These are phyloP conservation scores for Fusarium sp. DNA, from an alignment of 2,329 filamentous ascomycete genomes.

Conservation along the genomic window DNA sequence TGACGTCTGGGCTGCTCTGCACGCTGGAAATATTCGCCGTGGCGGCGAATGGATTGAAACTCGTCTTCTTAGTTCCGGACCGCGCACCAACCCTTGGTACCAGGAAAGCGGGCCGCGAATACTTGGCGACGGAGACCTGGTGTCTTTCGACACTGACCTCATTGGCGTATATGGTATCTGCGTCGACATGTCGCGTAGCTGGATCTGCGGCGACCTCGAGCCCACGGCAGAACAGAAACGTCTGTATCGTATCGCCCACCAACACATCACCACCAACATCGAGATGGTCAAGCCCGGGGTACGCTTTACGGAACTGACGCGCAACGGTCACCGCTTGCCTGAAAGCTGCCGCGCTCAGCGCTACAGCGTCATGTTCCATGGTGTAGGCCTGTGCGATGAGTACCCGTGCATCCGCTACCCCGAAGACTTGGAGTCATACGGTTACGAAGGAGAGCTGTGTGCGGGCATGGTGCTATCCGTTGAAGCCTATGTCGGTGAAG, in stretches of 20 bases:
- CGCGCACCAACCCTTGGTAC: slow-evolving; percentile 4
- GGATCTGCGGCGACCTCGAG: neutral
- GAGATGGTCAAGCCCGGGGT: neutral
- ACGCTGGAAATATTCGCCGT: neutral
- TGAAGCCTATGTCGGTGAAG: slow-evolving; percentile 1
- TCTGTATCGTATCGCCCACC: neutral
- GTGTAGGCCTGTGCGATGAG: slow-evolving; percentile 1
- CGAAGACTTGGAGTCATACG: neutral
- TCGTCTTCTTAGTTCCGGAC: neutral
- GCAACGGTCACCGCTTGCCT: neutral
- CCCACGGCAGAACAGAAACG: slow-evolving; percentile 4
- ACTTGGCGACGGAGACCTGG: neutral
- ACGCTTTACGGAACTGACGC: neutral
- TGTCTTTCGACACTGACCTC: slow-evolving; percentile 6
- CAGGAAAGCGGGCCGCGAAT: neutral
- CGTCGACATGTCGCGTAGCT: slow-evolving; percentile 1
- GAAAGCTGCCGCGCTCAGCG: neutral
- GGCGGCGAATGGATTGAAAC: slow-evolving; percentile 4
- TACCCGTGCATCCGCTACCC: neutral
- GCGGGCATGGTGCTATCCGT: neutral
- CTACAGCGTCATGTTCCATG: neutral
- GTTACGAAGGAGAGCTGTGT: neutral
- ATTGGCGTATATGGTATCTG: slow-evolving; percentile 3
- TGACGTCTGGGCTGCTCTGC: slow-evolving; percentile 1
- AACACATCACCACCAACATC: neutral